Evolutionary conservation across 352 stramenopile species (phyloP), one percentile per base, ranked within the genome.

Genomic region (Phytophthora pisi): DNA sequence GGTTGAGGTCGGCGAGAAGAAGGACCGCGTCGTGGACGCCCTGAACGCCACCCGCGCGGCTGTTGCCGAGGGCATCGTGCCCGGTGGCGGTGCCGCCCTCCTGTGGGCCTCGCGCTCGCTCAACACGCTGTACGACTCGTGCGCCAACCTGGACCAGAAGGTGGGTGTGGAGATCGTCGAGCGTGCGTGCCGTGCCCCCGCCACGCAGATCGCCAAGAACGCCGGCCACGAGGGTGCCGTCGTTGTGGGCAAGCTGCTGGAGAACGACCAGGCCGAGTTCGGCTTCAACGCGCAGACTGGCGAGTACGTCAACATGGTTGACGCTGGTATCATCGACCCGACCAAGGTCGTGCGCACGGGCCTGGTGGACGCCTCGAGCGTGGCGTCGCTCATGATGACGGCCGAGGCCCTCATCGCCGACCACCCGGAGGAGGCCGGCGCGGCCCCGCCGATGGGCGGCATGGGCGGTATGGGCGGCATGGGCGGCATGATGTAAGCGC

Each of bases 1-100:
- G 80, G 97, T 99, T 45, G 98, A 99, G 81, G 98, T 99, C 15
- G 84, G 92, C 24, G 98, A 99, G 83, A 99, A 99, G 97, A 99
- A 99, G 90, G 98, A 99, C 82, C 96, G 98, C 70, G 97, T 99
- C 55, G 95, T 99, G 43, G 98, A 99, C 85, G 98, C 98, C n/a
- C 87, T 99, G 26, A 99, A 99, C 79, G 98, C 98, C 55, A 99
- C 98, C 45, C 96, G 97, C 64, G 98, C 98, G 5, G 98, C 98
- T 65, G 97, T 99, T 5, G 97, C 98, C 18, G 97, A 99, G 77
- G 98, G 98, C 50, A 99, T 99, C 60, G 97, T 99, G 52, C 97
- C 98, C 8, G 98, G 98, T 68, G 98, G 98, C 64, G 98, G 98
- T 72, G 97, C 95, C 61, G 98, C 98, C 0, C 86, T 99, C 18